Base-by-base conservation (phyloP, 2,329 filamentous ascomycete genomes). In the Cladosporium halotolerans region DNA sequence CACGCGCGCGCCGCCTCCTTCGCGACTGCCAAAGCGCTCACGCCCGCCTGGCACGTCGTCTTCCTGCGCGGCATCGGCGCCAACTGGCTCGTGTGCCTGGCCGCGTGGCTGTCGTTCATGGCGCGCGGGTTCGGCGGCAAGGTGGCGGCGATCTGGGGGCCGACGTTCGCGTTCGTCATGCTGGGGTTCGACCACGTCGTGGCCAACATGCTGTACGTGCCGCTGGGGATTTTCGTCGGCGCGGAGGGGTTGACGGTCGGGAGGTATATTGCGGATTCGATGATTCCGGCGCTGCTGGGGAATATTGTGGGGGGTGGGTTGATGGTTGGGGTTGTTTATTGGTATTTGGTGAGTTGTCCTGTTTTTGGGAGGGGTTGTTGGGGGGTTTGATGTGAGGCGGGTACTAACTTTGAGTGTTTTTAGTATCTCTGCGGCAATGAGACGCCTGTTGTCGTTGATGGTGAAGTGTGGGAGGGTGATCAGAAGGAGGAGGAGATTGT, bases 51-150 rank as follows among this genome's bases (percentile, higher is more conserved):
- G 68, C 74, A 78, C 46, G 72, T 76, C 53, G 77, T 82, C 47
- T 79, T 82, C 60, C 64, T 81, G 0, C 72, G 76, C 40, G 79
- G 67, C 1, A 79, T 82, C 42, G 76, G 79, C 4, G 63, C 62
- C 59, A 81, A 81, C 65, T 82, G 78, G 79, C 72, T 83, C 0
- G 79, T 82, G 2, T 80, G 77, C 54, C 66, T 81, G 23, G 77
- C 76, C 0, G 73, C 76, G 42, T 81, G 72, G 55, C 66, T 78
- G 8, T 71, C 70, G 2, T 67, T 75, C 3, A 75, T 76, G 53
- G 76, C 74, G 4, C 72, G 75, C 2, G 78, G 81, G 51, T 65
- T 80, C 10, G 68, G 71, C 14, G 77, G 75, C 9, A 82, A 82
- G 60, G 72, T 82, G 1, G 65, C 78, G 9, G 75, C 75, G 1